Conservation (phyloP, 768 basidiomycete genomes). For the Leccinum incarnatum region DNA sequence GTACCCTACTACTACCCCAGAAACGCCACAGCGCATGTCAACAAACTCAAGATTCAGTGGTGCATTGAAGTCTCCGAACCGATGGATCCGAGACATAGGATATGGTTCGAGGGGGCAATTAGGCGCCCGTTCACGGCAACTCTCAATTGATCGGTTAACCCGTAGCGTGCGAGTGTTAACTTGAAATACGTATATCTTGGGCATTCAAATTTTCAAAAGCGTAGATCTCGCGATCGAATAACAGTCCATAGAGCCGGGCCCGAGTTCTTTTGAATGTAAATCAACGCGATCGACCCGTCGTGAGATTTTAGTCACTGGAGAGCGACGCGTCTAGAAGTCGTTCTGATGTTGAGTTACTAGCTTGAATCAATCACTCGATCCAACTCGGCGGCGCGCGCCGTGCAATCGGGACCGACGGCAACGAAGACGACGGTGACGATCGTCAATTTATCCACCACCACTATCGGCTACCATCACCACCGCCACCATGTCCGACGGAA, state of each 20-base stretch:
- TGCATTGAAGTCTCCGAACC: neutral
- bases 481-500: conserved; percentile 24
- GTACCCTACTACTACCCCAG: neutral
- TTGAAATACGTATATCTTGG: too few relatives aligned
- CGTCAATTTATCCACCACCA: conserved; percentile 3
- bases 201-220: too few relatives aligned
- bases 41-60: neutral
- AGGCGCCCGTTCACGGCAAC: neutral
- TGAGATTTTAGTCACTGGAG: too few relatives aligned
- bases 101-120: neutral
- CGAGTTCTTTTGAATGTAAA: neutral
- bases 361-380: neutral
- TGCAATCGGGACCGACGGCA: neutral
- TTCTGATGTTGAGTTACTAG: neutral
- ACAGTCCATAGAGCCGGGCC: too few relatives aligned
- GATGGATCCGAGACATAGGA: too few relatives aligned
- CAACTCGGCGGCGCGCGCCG: neutral
- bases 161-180: neutral
- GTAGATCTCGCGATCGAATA: too few relatives aligned
- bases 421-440: neutral
- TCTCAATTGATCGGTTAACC: conserved; percentile 4
- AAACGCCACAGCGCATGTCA: neutral
- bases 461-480: neutral
- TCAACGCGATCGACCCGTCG: too few relatives aligned
- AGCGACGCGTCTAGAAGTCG: neutral